Evolutionary conservation across 2,329 filamentous ascomycete species (phyloP).

Genomic region (Hypoxylon sp.): DNA sequence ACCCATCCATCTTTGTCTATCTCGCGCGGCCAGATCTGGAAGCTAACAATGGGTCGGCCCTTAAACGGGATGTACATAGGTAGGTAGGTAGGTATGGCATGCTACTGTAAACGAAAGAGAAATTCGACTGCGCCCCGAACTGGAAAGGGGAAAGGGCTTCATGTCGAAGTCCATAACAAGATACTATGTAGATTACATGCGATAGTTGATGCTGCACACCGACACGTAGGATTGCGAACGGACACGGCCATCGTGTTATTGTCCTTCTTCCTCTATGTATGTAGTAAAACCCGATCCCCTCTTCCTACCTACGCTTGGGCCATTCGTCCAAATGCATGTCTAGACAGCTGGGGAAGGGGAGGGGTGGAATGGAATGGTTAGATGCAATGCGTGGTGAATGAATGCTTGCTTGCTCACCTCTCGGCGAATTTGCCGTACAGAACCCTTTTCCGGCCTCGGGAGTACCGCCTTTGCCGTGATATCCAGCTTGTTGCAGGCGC

Average conservation of each 20-base stretch:
- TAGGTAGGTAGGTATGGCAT: too few relatives aligned
- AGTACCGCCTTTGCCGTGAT: conserved; percentile 23
- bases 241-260: conserved; percentile 3
- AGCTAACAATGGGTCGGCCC: conserved; percentile 25
- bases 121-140: conserved; percentile 22
- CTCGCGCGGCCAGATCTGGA: conserved; percentile 30
- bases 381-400: conserved; percentile 32
- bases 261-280: conserved; percentile 2
- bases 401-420: conserved; percentile 24
- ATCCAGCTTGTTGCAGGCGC: conserved; percentile 32
- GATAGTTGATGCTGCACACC: conserved; percentile 24
- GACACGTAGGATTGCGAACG: conserved; percentile 18
- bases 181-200: too few relatives aligned
- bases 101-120: conserved; percentile 9
- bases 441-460: conserved; percentile 36
- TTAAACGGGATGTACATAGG: too few relatives aligned
- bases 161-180: too few relatives aligned
- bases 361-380: too few relatives aligned
- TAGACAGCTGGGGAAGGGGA: too few relatives aligned
- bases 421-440: conserved; percentile 32
- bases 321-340: conserved; percentile 14
- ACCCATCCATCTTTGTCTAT: conserved; percentile 18
- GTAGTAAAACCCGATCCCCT: conserved; percentile 17
- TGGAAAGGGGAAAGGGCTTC: conserved; percentile 8
- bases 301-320: conserved; percentile 12